Conservation (phyloP, 352 stramenopile species). For the Phytophthora crassamura region DNA sequence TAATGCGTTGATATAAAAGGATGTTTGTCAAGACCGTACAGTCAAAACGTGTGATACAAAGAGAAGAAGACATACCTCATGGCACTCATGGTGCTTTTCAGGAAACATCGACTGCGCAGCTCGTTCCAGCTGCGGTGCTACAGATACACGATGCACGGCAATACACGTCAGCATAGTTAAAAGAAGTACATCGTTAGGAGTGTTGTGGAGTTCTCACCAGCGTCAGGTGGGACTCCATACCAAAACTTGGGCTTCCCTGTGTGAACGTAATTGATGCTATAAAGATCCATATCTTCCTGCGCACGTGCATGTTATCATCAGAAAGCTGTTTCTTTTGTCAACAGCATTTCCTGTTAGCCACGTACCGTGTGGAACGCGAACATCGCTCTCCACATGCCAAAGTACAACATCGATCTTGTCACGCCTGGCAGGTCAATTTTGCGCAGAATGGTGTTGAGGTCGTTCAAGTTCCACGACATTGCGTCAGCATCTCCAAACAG, state of each 20-base stretch:
- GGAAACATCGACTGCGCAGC: conserved; percentile 88
- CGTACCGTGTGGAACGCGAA: conserved; percentile 92
- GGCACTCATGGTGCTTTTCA: conserved; percentile 86
- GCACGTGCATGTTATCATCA: background rate
- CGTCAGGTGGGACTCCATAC: conserved; percentile 88
- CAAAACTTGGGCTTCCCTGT: conserved; percentile 93
- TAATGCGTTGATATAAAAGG: background rate
- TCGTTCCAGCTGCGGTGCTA: conserved; percentile 80
- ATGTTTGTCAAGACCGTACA: background rate
- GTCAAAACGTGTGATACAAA: background rate
- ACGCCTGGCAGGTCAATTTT: conserved; percentile 87
- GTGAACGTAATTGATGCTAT: conserved; percentile 95
- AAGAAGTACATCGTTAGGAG: too few relatives aligned
- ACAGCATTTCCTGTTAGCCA: background rate
- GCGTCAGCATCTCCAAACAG: conserved; percentile 81
- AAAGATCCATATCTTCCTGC: conserved; percentile 94
- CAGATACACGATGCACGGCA: background rate
- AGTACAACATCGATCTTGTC: conserved; percentile 93
- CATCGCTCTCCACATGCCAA: conserved; percentile 94
- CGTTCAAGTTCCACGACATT: conserved; percentile 88
- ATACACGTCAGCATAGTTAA: too few relatives aligned
- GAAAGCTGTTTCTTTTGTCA: background rate
- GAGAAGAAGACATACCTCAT: conserved; percentile 43
- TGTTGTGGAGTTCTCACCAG: conserved; percentile 37
- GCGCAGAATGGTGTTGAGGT: conserved; percentile 88